A percentile compares a stretch with the other conserved stretches of the same genome.
Conservation (phyloP, 2,329 filamentous ascomycete species). For the Drechslerella coelobrocha region DNA sequence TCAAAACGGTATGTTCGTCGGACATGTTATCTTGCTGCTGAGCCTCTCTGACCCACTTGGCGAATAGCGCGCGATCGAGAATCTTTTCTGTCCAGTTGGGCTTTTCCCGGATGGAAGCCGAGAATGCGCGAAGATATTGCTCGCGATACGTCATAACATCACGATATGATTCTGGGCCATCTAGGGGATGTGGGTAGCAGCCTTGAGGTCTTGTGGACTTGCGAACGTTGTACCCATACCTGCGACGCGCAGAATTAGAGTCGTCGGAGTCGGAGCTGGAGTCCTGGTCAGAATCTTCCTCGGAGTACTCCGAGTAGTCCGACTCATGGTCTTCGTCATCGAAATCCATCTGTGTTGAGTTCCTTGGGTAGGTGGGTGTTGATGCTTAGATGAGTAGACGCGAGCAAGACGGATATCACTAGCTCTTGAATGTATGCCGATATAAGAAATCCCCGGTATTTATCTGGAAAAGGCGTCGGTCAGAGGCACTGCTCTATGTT, state of each 20-base stretch:
- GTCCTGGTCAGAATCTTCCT: too few relatives aligned
- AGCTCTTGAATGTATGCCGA: too few relatives aligned
- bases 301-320: too few relatives aligned
- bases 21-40: slow-evolving; percentile 1
- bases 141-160: slow-evolving; percentile 21
- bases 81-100: slow-evolving; percentile 39
- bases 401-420: too few relatives aligned
- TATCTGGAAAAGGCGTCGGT: too few relatives aligned
- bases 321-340: too few relatives aligned
- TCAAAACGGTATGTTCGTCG: slow-evolving; percentile 10
- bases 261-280: neutral
- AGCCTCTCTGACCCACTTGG: slow-evolving; percentile 43
- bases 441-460: too few relatives aligned
- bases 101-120: slow-evolving; percentile 32
- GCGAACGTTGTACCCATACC: slow-evolving; percentile 7
- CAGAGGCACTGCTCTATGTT: too few relatives aligned
- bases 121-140: slow-evolving; percentile 31
- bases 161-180: slow-evolving; percentile 5
- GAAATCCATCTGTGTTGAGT: too few relatives aligned
- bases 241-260: neutral
- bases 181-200: slow-evolving; percentile 29
- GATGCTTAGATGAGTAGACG: too few relatives aligned
- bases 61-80: slow-evolving; percentile 22
- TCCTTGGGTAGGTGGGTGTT: too few relatives aligned
- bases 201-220: neutral